Percentiles rank a stretch among this genome's conserved stretches.
These are phyloP conservation scores for Globisporangium rhizosaccharum DNA, from an alignment of 352 stramenopile genomes.

Conservation along the genomic window DNA sequence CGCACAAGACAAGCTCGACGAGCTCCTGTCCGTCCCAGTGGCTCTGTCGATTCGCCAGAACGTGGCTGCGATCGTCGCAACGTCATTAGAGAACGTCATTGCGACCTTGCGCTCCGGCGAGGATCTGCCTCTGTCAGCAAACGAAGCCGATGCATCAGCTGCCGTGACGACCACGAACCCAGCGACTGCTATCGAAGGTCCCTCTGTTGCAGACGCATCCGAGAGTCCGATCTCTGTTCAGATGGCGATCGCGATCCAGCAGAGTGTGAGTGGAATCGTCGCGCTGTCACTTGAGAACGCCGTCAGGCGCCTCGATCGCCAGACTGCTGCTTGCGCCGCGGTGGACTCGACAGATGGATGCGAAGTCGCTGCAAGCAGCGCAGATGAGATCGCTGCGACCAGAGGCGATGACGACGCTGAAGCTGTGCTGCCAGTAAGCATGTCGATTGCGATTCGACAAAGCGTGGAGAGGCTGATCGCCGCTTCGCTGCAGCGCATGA, in stretches of 20 bases:
- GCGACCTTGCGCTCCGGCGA: slow-evolving; percentile 17
- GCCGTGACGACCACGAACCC: not conserved
- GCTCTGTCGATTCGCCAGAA: slow-evolving; percentile 29
- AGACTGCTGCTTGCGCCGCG: not conserved
- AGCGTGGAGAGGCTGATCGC: slow-evolving; percentile 13
- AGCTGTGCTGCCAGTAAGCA: slow-evolving; percentile 5
- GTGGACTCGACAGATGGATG: not conserved
- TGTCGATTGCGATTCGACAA: slow-evolving; percentile 8
- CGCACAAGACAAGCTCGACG: not conserved
- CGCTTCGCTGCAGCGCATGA: slow-evolving; percentile 4
- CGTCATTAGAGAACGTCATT: slow-evolving; percentile 25
- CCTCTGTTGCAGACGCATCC: not conserved
- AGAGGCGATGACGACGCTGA: not conserved
- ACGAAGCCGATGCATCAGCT: not conserved
- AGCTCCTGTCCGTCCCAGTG: slow-evolving; percentile 18
- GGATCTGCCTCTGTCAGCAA: not conserved
- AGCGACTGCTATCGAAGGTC: not conserved
- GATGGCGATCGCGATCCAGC: slow-evolving; percentile 34
- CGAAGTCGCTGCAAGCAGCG: not conserved
- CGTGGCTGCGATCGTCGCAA: slow-evolving; percentile 33
- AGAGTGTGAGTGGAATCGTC: slow-evolving; percentile 30
- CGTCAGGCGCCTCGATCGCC: slow-evolving; percentile 10
- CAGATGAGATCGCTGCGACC: not conserved
- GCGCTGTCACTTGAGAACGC: slow-evolving; percentile 27
- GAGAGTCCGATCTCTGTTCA: slow-evolving; percentile 19